These are phyloP conservation scores for Yamadazyma spencermartinsiae DNA, from an alignment of 1,139 yeast genomes.

Conservation along the genomic window DNA sequence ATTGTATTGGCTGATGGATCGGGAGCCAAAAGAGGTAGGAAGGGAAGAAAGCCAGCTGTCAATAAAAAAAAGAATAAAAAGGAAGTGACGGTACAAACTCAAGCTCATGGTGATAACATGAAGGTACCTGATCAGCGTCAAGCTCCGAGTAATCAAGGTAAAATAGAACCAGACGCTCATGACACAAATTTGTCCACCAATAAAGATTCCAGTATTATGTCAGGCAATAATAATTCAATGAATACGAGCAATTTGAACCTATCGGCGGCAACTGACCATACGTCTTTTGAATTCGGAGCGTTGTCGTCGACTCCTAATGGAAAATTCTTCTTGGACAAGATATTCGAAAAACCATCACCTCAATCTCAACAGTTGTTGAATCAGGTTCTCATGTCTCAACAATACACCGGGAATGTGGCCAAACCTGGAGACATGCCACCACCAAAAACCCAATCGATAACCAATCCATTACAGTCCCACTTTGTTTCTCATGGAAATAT, in stretches of 20 bases:
- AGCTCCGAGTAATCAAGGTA: constrained; percentile 5
- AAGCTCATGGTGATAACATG: constrained; percentile 7
- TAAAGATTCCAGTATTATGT: constrained; percentile 26
- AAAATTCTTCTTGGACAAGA: constrained; percentile 40
- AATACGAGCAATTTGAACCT: constrained; percentile 24
- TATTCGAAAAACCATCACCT: constrained; percentile 44
- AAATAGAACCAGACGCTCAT: background rate
- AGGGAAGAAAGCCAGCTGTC: constrained; percentile 12
- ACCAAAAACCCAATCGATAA: constrained; percentile 13
- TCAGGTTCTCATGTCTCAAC: constrained; percentile 23
- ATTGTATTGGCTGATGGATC: constrained; percentile 54
- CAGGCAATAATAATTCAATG: constrained; percentile 30
- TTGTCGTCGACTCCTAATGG: constrained; percentile 45
- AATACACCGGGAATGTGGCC: constrained; percentile 4
- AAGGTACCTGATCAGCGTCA: background rate
- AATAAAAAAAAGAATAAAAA: constrained; percentile 13
- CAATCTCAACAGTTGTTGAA: constrained; percentile 24
- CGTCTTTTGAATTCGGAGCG: constrained; percentile 28
- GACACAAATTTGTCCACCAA: constrained; percentile 5
- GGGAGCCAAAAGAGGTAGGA: constrained; percentile 37
- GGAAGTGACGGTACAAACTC: constrained; percentile 13
- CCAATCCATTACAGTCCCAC: constrained; percentile 4
- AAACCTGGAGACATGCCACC: constrained; percentile 26
- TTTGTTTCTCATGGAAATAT: constrained; percentile 3
- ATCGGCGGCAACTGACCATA: constrained; percentile 22